These are phyloP conservation scores for Wallacemonas sp. DNA, from an alignment of 208 protist genomes.

Conservation along the genomic window DNA sequence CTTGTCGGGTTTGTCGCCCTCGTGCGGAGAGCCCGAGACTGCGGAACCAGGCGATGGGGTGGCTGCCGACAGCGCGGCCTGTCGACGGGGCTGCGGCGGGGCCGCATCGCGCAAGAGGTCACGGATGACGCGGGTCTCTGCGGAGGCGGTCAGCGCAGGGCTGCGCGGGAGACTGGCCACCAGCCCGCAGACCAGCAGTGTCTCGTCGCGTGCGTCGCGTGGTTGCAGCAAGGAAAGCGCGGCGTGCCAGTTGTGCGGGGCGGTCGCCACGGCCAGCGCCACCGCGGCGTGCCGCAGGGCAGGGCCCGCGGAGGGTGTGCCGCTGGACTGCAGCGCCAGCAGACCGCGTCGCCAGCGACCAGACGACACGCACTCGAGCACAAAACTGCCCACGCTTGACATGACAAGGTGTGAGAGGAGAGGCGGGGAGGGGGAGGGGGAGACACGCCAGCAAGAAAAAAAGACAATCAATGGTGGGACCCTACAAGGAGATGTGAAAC, in stretches of 20 bases:
- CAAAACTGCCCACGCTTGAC: conserved; percentile 66
- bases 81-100: not conserved
- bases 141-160: conserved; percentile 6
- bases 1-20: not conserved
- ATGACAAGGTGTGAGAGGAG: conserved; percentile 29
- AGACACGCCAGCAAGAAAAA: not conserved
- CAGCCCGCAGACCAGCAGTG: conserved; percentile 23
- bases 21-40: not conserved
- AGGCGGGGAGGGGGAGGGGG: not conserved
- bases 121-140: not conserved
- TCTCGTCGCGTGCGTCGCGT: conserved; percentile 18
- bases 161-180: conserved; percentile 31
- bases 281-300: conserved; percentile 37
- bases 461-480: not conserved
- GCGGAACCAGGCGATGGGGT: not conserved
- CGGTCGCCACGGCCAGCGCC: conserved; percentile 40
- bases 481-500: not conserved
- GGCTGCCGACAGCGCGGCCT: not conserved
- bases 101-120: not conserved
- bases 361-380: conserved; percentile 51
- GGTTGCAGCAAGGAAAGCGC: conserved; percentile 42
- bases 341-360: conserved; percentile 76
- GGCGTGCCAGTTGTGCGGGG: conserved; percentile 45
- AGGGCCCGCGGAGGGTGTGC: conserved; percentile 21
- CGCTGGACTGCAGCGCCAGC: conserved; percentile 49